These are phyloP conservation scores for Debaryomyces robertsiae DNA, from an alignment of 1,139 yeast genomes.

Conservation along the genomic window DNA sequence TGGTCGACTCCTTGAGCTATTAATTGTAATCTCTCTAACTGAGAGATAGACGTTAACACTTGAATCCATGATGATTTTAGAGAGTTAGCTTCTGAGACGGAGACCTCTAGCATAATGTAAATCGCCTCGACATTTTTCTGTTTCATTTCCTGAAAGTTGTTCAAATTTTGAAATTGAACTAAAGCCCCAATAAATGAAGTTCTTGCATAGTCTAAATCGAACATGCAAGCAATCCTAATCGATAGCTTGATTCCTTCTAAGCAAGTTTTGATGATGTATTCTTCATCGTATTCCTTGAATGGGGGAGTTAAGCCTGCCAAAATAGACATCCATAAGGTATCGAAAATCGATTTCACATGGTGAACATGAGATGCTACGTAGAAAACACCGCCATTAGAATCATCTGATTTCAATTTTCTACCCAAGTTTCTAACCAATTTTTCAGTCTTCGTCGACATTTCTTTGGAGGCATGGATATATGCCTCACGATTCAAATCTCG, in stretches of 20 bases:
- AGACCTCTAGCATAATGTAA: slow-evolving; percentile 70
- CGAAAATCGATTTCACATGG: slow-evolving; percentile 92
- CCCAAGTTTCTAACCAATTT: slow-evolving; percentile 74
- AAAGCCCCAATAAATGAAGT: slow-evolving; percentile 89
- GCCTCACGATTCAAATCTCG: slow-evolving; percentile 82
- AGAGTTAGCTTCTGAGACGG: slow-evolving; percentile 74
- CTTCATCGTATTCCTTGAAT: slow-evolving; percentile 84
- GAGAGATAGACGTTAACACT: slow-evolving; percentile 79
- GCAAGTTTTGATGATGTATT: slow-evolving; percentile 68
- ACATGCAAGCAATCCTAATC: slow-evolving; percentile 80
- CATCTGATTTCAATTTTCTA: slow-evolving; percentile 41
- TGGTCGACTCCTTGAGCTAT: slow-evolving; percentile 90
- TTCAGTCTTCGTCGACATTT: slow-evolving; percentile 88
- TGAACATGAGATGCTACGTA: slow-evolving; percentile 74
- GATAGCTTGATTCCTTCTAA: slow-evolving; percentile 85
- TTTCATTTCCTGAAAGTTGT: slow-evolving; percentile 77
- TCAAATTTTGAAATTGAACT: slow-evolving; percentile 81
- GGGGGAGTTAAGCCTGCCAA: slow-evolving; percentile 94
- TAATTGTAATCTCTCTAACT: slow-evolving; percentile 85
- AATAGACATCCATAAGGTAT: slow-evolving; percentile 95
- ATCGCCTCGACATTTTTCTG: slow-evolving; percentile 83
- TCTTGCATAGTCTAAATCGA: slow-evolving; percentile 82
- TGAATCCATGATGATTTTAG: slow-evolving; percentile 81
- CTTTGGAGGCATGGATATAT: slow-evolving; percentile 87
- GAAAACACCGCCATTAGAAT: slow-evolving; percentile 30